Evolutionary conservation across 495 filamentous ascomycete genomes (phyloP).

Genomic region (Aspergillus funiculosus): DNA sequence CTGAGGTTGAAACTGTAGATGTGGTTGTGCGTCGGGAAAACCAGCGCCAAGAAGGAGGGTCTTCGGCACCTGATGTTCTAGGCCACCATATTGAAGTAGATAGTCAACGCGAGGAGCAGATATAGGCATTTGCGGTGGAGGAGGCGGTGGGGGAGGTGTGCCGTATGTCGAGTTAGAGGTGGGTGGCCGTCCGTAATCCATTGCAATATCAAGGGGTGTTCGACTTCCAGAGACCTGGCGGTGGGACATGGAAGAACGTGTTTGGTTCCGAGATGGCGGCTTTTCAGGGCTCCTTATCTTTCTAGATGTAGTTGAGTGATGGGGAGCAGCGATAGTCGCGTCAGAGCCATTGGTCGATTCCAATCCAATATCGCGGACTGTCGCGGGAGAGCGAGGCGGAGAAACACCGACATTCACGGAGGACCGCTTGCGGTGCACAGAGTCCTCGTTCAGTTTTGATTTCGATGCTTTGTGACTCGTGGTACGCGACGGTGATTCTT

Average conservation of each 20-base stretch:
- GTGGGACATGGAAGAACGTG: constrained; percentile 33
- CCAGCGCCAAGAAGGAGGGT: constrained; percentile 51
- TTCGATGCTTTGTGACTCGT: constrained; percentile 33
- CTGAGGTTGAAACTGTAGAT: constrained; percentile 30
- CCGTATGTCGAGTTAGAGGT: constrained; percentile 29
- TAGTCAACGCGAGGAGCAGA: constrained; percentile 82
- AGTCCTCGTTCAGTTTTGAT: constrained; percentile 30
- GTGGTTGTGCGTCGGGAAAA: constrained; percentile 39
- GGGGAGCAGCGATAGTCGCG: constrained; percentile 61
- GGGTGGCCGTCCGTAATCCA: constrained; percentile 39
- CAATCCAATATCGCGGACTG: constrained; percentile 33
- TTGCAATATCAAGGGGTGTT: constrained; percentile 34
- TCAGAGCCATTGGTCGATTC: constrained; percentile 54
- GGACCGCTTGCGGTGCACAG: constrained; percentile 30
- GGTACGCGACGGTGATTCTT: constrained; percentile 30
- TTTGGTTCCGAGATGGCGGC: constrained; percentile 39
- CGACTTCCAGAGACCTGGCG: constrained; percentile 19
- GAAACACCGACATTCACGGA: constrained; percentile 31
- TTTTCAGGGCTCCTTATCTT: constrained; percentile 37
- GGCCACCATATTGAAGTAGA: constrained; percentile 76
- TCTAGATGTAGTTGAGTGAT: constrained; percentile 40
- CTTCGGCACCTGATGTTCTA: constrained; percentile 59
- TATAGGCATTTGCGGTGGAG: constrained; percentile 62
- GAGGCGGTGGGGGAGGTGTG: constrained; percentile 72
- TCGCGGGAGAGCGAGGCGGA: constrained; percentile 32